Evolutionary conservation across 78 protist species (phyloP).

Genomic region (Dictyostelium firmibasis): DNA sequence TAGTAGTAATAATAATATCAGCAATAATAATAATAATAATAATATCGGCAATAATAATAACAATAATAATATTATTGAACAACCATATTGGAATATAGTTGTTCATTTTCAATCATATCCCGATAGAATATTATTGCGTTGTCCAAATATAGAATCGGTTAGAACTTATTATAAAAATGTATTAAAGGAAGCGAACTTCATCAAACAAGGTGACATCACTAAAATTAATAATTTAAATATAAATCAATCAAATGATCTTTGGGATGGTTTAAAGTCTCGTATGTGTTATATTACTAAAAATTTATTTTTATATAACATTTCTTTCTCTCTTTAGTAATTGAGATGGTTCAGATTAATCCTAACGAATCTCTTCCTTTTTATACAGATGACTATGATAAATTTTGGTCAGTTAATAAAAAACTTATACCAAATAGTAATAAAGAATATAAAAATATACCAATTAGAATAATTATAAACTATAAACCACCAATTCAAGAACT

Average conservation of each 20-base stretch:
- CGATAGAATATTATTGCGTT: slow-evolving; percentile 27
- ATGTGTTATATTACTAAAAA: slow-evolving; percentile 6
- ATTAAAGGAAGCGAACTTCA: slow-evolving; percentile 64
- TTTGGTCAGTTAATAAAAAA: slow-evolving; percentile 68
- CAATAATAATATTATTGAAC: not conserved
- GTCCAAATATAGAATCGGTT: slow-evolving; percentile 39
- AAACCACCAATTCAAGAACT: slow-evolving; percentile 62
- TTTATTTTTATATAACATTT: not conserved
- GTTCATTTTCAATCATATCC: slow-evolving; percentile 78
- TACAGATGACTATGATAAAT: slow-evolving; percentile 66
- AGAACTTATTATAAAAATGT: slow-evolving; percentile 68
- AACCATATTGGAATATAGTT: slow-evolving; percentile 45
- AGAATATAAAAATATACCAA: slow-evolving; percentile 70
- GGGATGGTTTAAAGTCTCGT: slow-evolving; percentile 76
- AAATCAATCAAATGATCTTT: slow-evolving; percentile 69
- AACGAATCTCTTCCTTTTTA: too few species aligned
- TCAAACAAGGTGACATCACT: slow-evolving; percentile 72
- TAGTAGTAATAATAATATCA: not conserved
- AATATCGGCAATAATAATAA: not conserved
- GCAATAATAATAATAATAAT: not conserved
- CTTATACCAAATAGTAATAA: slow-evolving; percentile 1
- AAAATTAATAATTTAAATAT: slow-evolving; percentile 63
- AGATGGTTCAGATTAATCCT: too few species aligned
- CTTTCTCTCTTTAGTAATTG: too few species aligned
- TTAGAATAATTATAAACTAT: slow-evolving; percentile 34